Conservation (phyloP, 345 rosid species). For the Hirschfeldia incana region DNA sequence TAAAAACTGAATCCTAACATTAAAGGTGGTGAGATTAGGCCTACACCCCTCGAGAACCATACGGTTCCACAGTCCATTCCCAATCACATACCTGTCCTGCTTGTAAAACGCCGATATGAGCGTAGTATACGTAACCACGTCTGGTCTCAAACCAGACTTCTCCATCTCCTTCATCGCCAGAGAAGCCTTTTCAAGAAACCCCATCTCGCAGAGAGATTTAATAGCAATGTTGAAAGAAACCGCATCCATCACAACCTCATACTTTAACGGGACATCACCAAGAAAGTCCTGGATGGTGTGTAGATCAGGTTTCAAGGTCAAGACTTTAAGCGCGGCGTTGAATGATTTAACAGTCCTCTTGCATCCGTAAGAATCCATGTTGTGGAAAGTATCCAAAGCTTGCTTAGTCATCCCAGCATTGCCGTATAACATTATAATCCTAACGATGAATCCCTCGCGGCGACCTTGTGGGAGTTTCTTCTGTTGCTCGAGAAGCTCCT, state of each 20-base stretch:
- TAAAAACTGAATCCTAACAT: conserved; percentile 73
- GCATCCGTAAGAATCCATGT: conserved; percentile 64
- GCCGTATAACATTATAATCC: conserved; percentile 80
- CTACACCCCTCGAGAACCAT: conserved; percentile 72
- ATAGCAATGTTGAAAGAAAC: conserved; percentile 60
- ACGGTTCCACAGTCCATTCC: conserved; percentile 80
- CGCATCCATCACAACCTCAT: conserved; percentile 47
- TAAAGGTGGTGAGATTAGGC: conserved; percentile 76
- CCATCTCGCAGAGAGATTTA: conserved; percentile 62
- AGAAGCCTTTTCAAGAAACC: conserved; percentile 56
- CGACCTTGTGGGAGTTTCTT: conserved; percentile 77
- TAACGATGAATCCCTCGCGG: conserved; percentile 77
- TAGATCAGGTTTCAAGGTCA: conserved; percentile 50
- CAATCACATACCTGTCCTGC: conserved; percentile 48
- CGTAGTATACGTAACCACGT: conserved; percentile 71
- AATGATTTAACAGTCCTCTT: conserved; percentile 71
- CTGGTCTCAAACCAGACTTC: conserved; percentile 55
- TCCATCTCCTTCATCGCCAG: conserved; percentile 58
- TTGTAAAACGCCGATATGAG: conserved; percentile 70
- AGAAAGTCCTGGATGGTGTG: conserved; percentile 53
- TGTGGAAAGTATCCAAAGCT: conserved; percentile 55
- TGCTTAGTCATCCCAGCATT: conserved; percentile 76
- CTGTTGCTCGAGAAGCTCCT: conserved; percentile 78
- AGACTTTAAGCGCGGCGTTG: conserved; percentile 69
- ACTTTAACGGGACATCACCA: conserved; percentile 41